A percentile compares a stretch with the other conserved stretches of the same genome.
These are phyloP conservation scores for Pilasporangium apinafurcum DNA, from an alignment of 352 stramenopile genomes.

Conservation along the genomic window DNA sequence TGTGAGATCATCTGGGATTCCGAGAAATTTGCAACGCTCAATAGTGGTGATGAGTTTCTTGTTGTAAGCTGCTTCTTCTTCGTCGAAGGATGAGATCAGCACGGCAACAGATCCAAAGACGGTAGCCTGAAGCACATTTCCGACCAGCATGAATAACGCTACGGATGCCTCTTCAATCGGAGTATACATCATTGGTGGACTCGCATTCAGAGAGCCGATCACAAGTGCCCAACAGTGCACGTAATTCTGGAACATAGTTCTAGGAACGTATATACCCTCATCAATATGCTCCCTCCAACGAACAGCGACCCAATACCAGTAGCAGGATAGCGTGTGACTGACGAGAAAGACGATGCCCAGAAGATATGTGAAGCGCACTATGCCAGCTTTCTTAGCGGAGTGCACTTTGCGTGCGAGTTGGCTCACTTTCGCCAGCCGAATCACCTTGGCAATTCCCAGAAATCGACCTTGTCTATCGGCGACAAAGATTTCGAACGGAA, in stretches of 20 bases:
- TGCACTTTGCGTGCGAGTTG: slow-evolving; percentile 44
- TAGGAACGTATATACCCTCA: slow-evolving; percentile 14
- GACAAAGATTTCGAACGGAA: slow-evolving; percentile 49
- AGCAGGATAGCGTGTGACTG: slow-evolving; percentile 50
- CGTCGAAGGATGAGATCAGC: slow-evolving; percentile 62
- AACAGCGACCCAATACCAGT: slow-evolving; percentile 47
- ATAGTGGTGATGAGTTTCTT: slow-evolving; percentile 62
- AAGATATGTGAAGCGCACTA: slow-evolving; percentile 46
- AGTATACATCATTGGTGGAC: slow-evolving; percentile 47
- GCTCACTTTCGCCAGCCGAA: slow-evolving; percentile 64
- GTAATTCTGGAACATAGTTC: slow-evolving; percentile 28
- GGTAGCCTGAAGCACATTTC: slow-evolving; percentile 60
- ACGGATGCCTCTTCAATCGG: slow-evolving; percentile 44
- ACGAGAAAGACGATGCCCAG: slow-evolving; percentile 48
- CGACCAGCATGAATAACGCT: slow-evolving; percentile 63
- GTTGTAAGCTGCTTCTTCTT: slow-evolving; percentile 60
- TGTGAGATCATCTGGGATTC: slow-evolving; percentile 41
- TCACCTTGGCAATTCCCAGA: slow-evolving; percentile 58
- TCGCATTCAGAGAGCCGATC: slow-evolving; percentile 58
- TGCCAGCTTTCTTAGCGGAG: slow-evolving; percentile 57
- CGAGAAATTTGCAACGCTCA: slow-evolving; percentile 58
- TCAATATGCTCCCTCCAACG: slow-evolving; percentile 36
- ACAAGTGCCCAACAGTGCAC: slow-evolving; percentile 45
- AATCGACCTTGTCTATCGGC: slow-evolving; percentile 26
- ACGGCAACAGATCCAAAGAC: slow-evolving; percentile 64